Base-by-base conservation (phyloP, 257 asterid genomes). In the Capsicum baccatum region DNA sequence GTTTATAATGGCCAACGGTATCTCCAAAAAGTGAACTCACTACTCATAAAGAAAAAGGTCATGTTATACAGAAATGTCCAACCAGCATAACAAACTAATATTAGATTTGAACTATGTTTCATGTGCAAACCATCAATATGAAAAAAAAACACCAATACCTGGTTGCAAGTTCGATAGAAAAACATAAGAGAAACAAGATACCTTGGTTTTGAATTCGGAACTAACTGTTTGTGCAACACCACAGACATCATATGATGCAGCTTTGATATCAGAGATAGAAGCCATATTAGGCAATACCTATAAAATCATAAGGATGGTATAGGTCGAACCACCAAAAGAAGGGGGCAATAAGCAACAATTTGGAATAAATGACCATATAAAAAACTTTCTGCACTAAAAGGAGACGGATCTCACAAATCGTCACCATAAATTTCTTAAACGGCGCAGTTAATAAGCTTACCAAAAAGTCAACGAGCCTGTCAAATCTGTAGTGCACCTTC, bases 201-300 rank as follows among this genome's bases (percentile, higher is more conserved):
- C 98, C 99, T 94, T 96, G 35, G 98, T 93, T 88, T 88, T 93
- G 94, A 92, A 90, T 86, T 90, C 90, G 74, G 95, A 81, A 91
- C 90, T 88, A 88, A 94, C 88, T 50, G 97, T 94, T 81, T 88
- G 94, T 83, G 92, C 97, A 74, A 60, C 56, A 73, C 99, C 99
- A 78, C 99, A 96, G 64, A 96, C 67, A 86, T 93, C 97, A 89
- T 92, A 96, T 19, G 97, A 92, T 86, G 92, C 89, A 50, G 98
- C 97, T 91, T 91, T 94, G 91, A 94, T 92, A 88, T 96, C 98
- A 85, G 81, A 85, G 84, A 96, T 88, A 16, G 98, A 94, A 87
- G 97, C 98, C 97, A 96, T 92, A 88, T 93, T 96, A 67, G 99
- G 99, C 86, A 94, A 86, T 86, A 96, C 98, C 99, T 96, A 91